Evolutionary conservation across 1,284 basidiomycete species (phyloP), one percentile per base, ranked within the genome.

Genomic region (Tylopilus orsonianus): DNA sequence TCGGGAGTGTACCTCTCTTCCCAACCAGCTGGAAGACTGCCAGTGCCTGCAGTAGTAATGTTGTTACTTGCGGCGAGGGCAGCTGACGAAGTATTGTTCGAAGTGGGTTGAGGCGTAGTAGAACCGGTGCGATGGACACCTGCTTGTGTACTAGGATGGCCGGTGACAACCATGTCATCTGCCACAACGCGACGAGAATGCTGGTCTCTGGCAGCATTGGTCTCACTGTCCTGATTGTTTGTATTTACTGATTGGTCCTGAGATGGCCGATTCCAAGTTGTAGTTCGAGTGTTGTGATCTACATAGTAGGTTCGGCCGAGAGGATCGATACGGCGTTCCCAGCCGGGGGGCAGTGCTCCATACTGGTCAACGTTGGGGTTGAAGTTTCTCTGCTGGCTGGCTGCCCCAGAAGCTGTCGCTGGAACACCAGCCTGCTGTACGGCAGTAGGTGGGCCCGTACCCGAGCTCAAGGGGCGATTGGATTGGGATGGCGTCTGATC

Each of bases 1-100:
- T 96, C 93, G 2, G 93, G 91, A 4, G 94, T 96, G 71, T 93
- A 93, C 38, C 93, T 82, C 71, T 97, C 94, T 65, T 97, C 93
- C 93, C 93, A 97, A 4, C 93, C 94, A 52, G 91, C 84, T 1
- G 93, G 93, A 24, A 97, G 76, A 45, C 83, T 85, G 0, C 93
- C 93, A 2, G 80, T 75, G 8, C 91, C 92, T 36, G 86, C 80
- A 12, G 87, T 89, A 4, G 93, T 93, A 9, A 79, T 65, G 51
- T 77, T 77, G 16, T 74, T 76, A 23, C 73, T 74, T n/a, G 78
- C 71, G 48, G 79, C 71, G 44, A 79, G 69, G 14, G 75, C 70
- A 22, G 74, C 54, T 19, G 71, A 55, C 1, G 68, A 53, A 33
- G 69, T 50, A 22, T 65, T 57, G 32, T 61, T 55, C 40, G 61